Evolutionary conservation across 2,329 filamentous ascomycete genomes (phyloP).

Genomic region (Neopestalotiopsis clavispora): DNA sequence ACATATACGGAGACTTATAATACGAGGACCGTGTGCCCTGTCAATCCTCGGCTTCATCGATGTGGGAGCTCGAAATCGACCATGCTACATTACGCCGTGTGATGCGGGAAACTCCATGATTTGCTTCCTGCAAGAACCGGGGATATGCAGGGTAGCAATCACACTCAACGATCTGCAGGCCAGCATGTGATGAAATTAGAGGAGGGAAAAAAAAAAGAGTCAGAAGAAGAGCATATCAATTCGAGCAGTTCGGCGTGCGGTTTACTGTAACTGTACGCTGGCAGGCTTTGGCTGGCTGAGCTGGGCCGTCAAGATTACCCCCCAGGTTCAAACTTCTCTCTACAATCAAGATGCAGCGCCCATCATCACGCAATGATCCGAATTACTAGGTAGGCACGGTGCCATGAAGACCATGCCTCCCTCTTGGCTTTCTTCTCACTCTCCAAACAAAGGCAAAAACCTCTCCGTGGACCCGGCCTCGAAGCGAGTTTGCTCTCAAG

Average conservation of each 20-base stretch:
- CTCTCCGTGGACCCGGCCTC: not conserved
- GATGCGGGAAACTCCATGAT: not conserved
- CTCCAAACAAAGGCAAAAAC: not conserved
- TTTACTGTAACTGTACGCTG: not conserved
- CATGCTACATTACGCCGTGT: not conserved
- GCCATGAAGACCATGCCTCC: too few species aligned
- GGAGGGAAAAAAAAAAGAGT: not conserved
- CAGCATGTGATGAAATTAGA: not conserved
- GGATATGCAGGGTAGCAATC: conserved; percentile 1
- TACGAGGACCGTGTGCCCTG: not conserved
- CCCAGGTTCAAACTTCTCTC: too few species aligned
- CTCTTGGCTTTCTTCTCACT: too few species aligned
- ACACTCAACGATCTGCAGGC: not conserved
- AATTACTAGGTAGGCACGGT: too few species aligned
- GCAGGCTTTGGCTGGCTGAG: too few species aligned
- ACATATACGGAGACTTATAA: too few species aligned
- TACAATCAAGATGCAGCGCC: too few species aligned
- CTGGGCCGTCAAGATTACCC: too few species aligned
- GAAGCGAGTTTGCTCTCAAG: not conserved
- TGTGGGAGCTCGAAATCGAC: not conserved
- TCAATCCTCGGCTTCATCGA: not conserved
- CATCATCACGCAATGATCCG: too few species aligned
- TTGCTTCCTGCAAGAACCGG: not conserved
- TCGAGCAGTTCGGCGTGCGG: not conserved
- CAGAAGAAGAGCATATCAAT: not conserved